Evolutionary conservation across 148 eudicot genomes (phyloP).

Genomic region (Nepenthes mirabilis): DNA sequence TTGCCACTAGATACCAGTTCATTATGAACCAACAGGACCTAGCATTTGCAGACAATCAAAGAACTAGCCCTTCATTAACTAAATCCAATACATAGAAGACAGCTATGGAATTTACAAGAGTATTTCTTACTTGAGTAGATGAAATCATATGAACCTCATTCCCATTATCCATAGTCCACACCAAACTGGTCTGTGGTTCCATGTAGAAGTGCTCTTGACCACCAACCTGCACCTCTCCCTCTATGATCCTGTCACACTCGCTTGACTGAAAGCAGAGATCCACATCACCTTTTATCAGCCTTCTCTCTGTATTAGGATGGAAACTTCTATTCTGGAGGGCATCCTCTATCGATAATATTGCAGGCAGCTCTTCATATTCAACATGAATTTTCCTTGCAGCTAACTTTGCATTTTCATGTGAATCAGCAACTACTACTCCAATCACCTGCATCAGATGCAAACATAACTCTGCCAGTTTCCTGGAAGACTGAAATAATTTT

Average conservation of each 20-base stretch:
- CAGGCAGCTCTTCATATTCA: slow-evolving; percentile 82
- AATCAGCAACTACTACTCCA: slow-evolving; percentile 93
- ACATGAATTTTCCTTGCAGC: slow-evolving; percentile 73
- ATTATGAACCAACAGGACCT: too few species aligned
- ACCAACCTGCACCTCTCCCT: slow-evolving; percentile 83
- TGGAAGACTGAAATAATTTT: too few species aligned
- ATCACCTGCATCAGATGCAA: slow-evolving; percentile 34
- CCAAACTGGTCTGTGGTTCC: slow-evolving; percentile 70
- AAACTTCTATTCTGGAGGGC: slow-evolving; percentile 54
- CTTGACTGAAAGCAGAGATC: slow-evolving; percentile 68
- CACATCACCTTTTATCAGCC: slow-evolving; percentile 62
- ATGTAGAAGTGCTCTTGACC: slow-evolving; percentile 98
- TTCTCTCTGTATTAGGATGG: slow-evolving; percentile 67
- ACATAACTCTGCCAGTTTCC: too few species aligned
- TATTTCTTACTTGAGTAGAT: slow-evolving; percentile 76
- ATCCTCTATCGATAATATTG: slow-evolving; percentile 75
- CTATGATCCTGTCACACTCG: slow-evolving; percentile 81
- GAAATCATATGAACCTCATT: slow-evolving; percentile 98
- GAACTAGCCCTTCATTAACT: too few species aligned
- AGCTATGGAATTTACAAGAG: slow-evolving; percentile 1
- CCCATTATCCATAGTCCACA: slow-evolving; percentile 87
- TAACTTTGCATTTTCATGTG: slow-evolving; percentile 83
- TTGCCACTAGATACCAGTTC: too few species aligned
- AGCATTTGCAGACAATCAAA: not conserved
- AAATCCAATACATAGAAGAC: not conserved